Conservation (phyloP, 2,329 filamentous ascomycete species). For the Spiromastix sp. region DNA sequence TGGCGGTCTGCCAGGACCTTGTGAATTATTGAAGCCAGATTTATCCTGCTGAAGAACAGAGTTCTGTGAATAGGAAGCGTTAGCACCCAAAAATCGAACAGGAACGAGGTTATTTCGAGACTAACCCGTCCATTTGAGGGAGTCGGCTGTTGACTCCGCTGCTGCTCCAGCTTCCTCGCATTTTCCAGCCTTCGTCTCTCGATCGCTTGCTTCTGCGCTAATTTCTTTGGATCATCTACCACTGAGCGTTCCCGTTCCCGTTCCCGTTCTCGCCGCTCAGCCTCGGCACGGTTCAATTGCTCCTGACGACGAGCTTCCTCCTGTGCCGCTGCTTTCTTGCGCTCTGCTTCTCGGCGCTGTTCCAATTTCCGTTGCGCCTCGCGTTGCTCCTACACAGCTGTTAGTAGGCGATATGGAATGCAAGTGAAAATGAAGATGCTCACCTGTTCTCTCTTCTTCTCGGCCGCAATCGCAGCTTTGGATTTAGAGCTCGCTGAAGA, state of each 20-base stretch:
- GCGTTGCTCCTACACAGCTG: conserved; percentile 52
- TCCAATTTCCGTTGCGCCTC: conserved; percentile 70
- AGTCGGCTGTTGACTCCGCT: conserved; percentile 30
- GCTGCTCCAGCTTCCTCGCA: conserved; percentile 34
- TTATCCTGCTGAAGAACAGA: conserved; percentile 23
- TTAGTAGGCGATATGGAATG: conserved; percentile 2
- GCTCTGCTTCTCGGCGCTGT: conserved; percentile 69
- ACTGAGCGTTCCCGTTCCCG: conserved; percentile 38
- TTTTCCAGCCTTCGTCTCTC: conserved; percentile 42
- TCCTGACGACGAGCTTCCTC: conserved; percentile 54
- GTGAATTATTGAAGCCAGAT: conserved; percentile 14
- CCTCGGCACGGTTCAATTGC: conserved; percentile 51
- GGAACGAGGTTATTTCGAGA: conserved; percentile 5
- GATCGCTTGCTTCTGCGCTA: conserved; percentile 50
- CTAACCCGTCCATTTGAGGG: conserved; percentile 22
- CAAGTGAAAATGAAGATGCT: conserved; percentile 8
- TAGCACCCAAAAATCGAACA: conserved; percentile 8
- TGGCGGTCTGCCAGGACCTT: conserved; percentile 40
- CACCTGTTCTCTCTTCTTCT: conserved; percentile 68
- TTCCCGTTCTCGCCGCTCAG: conserved; percentile 40
- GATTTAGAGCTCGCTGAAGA: conserved; percentile 54
- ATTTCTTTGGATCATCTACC: conserved; percentile 54
- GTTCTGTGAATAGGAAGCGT: conserved; percentile 14
- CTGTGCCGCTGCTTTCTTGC: conserved; percentile 55
- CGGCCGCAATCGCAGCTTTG: conserved; percentile 63